Percentiles rank a stretch among this genome's conserved stretches.
Conservation (phyloP, 2,329 filamentous ascomycete genomes). For the Pleomassaria siparia region DNA sequence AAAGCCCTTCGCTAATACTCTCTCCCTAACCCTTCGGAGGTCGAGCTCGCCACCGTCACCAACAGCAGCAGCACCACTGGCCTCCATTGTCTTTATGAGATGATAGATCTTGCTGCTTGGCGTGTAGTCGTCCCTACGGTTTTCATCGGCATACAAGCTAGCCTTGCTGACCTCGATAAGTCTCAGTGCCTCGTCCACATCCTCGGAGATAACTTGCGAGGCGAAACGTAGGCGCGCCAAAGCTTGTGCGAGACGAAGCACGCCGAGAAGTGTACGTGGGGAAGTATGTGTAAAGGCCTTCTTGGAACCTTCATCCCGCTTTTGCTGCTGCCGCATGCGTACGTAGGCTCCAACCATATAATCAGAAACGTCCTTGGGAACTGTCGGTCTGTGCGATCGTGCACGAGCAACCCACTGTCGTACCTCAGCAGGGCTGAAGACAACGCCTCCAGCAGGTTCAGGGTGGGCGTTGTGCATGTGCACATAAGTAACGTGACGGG, state of each 20-base stretch:
- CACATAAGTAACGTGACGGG: constrained; percentile 92
- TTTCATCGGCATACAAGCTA: constrained; percentile 73
- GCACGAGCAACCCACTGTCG: constrained; percentile 95
- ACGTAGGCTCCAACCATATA: constrained; percentile 98
- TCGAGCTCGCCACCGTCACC: constrained; percentile 81
- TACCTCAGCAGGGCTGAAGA: constrained; percentile 91
- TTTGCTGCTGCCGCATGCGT: constrained; percentile 87
- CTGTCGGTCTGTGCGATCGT: constrained; percentile 81
- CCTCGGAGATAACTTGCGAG: constrained; percentile 80
- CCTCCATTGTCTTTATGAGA: constrained; percentile 83
- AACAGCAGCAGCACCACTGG: constrained; percentile 78
- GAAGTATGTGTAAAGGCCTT: constrained; percentile 94
- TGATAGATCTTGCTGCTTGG: constrained; percentile 92
- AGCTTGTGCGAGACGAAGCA: constrained; percentile 90
- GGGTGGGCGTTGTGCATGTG: constrained; percentile 97
- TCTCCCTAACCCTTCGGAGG: constrained; percentile 83
- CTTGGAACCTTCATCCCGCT: constrained; percentile 85
- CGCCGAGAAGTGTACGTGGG: constrained; percentile 87
- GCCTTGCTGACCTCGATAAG: constrained; percentile 93
- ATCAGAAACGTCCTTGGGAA: constrained; percentile 83
- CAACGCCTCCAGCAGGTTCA: constrained; percentile 65
- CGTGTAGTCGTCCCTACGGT: constrained; percentile 64
- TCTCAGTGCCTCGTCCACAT: constrained; percentile 92
- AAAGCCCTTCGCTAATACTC: constrained; percentile 94
- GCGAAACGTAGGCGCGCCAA: constrained; percentile 90